Conservation (phyloP, 768 basidiomycete species). For the Rhodotorula taiwanensis region DNA sequence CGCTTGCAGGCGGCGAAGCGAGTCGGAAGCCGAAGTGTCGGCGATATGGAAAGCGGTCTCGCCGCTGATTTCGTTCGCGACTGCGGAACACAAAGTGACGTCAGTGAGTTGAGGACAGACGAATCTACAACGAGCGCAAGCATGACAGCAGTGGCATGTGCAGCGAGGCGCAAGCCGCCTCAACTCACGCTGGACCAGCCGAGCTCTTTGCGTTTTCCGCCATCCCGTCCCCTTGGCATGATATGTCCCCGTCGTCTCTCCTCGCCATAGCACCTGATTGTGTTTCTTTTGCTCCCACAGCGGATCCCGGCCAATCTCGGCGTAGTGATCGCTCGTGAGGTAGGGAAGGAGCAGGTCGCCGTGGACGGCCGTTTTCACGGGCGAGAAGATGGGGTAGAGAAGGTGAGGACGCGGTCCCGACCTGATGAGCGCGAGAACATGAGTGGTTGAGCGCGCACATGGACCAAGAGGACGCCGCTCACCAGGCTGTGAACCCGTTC, state of each 20-base stretch:
- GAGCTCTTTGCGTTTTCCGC: constrained; percentile 37
- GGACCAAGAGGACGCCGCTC: not conserved
- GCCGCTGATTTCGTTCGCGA: constrained; percentile 1
- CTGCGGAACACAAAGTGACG: not conserved
- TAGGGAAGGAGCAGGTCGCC: constrained; percentile 41
- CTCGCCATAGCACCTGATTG: constrained; percentile 48
- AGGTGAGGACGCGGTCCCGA: constrained; percentile 38
- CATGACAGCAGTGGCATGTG: not conserved
- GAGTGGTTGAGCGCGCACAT: not conserved
- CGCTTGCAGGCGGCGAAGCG: constrained; percentile 4
- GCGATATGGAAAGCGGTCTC: constrained; percentile 11
- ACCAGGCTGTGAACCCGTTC: constrained; percentile 43
- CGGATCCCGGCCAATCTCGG: constrained; percentile 34
- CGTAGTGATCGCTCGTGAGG: constrained; percentile 50
- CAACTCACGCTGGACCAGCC: constrained; percentile 31
- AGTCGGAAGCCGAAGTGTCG: constrained; percentile 4
- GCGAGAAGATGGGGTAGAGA: constrained; percentile 38
- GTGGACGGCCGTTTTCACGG: constrained; percentile 33
- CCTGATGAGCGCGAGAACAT: too few species aligned
- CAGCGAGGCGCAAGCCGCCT: not conserved
- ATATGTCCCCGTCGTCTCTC: constrained; percentile 45
- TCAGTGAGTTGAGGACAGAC: too few species aligned
- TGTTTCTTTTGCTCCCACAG: constrained; percentile 47
- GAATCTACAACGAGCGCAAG: not conserved
- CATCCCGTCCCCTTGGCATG: constrained; percentile 32